Percentiles rank a stretch among this genome's conserved stretches.
These are phyloP conservation scores for Microstegium vimineum DNA, from an alignment of 176 grass and related monocot species.

Conservation along the genomic window DNA sequence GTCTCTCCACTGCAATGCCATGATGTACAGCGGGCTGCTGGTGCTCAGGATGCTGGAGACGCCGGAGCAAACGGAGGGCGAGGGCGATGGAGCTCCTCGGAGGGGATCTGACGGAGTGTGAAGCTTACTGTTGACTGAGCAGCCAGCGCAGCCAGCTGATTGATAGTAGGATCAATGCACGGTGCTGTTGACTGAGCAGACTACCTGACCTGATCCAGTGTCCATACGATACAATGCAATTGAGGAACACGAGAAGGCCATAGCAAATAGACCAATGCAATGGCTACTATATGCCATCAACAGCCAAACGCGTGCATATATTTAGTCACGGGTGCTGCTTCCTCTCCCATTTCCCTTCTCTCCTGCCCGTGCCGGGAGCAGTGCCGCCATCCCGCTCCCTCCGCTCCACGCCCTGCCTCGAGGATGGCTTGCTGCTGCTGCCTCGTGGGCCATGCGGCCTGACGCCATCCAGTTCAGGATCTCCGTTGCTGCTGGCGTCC, in stretches of 20 bases:
- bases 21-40: too few relatives aligned
- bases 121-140: neutral
- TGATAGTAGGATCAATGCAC: neutral
- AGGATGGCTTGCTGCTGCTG: conserved; percentile 34
- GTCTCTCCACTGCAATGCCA: too few relatives aligned
- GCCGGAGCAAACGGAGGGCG: too few relatives aligned
- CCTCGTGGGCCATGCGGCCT: conserved; percentile 50
- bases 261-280: neutral
- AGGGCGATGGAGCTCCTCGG: neutral
- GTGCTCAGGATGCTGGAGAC: too few relatives aligned
- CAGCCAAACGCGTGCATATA: neutral
- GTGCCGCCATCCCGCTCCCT: conserved; percentile 63
- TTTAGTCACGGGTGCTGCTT: conserved; percentile 41
- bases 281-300: neutral
- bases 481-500: conserved; percentile 67
- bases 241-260: neutral
- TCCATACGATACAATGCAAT: neutral
- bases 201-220: neutral
- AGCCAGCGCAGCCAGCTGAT: neutral
- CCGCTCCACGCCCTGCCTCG: conserved; percentile 55
- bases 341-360: conserved; percentile 91
- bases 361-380: conserved; percentile 8
- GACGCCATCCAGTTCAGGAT: conserved; percentile 47
- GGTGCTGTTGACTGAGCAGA: neutral
- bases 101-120: neutral